Base-by-base conservation (phyloP, 2,329 filamentous ascomycete genomes). In the Penicillium sp. region DNA sequence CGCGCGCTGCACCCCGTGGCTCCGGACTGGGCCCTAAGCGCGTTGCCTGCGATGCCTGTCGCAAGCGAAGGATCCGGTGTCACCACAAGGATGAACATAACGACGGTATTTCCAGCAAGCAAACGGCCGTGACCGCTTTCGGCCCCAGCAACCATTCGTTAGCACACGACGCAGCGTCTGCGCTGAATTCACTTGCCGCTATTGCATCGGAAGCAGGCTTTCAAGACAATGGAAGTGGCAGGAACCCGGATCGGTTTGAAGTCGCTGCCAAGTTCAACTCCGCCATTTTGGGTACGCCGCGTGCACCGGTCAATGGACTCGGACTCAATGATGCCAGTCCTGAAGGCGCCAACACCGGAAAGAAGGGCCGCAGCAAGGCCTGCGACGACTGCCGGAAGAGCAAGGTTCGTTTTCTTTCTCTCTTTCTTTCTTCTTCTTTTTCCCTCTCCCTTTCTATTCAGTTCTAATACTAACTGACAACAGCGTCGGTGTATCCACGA, bases 401-500 rank as follows among this genome's bases (percentile, higher is more conserved):
- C 73, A 84, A 83, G 74, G 80, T 82, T 63, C 65, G 76, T 66
- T 33, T 10, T 29, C 19, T 49, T 39, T 45, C 31, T 19, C 43
- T 37, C 38, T 19, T 32, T 42, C 45, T n/a, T n/a, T n/a, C n/a
- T n/a, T n/a, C n/a, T n/a, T n/a, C n/a, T n/a, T n/a, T n/a, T n/a
- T n/a, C n/a, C n/a, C n/a, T n/a, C n/a, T n/a, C n/a, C n/a, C n/a
- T n/a, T n/a, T n/a, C n/a, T n/a, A n/a, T n/a, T n/a, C n/a, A n/a
- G n/a, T 46, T 28, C 47, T 43, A 33, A 55, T 57, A 64, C 58
- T 61, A 52, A 61, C 39, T 42, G 5, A 34, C 0, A 52, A 40
- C 55, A 84, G 80, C 79, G 81, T 51, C 79, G 81, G 59, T 84
- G 81, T 60, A 81, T 84, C 43, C 81, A 84, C 60, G 81, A 84